phyloP scores from a whole-genome alignment of 345 rosid species.

The Citrus reticulata region DNA sequence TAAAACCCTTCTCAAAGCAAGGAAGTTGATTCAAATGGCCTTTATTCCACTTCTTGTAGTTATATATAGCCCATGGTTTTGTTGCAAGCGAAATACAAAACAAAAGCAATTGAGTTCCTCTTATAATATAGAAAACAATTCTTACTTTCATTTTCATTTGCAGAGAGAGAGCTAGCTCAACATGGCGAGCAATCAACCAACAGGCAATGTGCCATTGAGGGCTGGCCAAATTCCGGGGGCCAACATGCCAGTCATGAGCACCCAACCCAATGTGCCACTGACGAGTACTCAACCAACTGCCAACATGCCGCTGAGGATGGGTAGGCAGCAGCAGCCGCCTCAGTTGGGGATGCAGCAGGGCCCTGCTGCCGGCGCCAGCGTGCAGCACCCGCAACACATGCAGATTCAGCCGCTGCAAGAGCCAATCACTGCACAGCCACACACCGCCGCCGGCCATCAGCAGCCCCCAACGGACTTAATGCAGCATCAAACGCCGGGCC shows the following conservation, averaged over 20 bases:
- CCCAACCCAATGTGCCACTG: neutral
- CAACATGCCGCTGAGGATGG: neutral
- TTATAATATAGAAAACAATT: neutral
- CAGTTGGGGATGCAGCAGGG: neutral
- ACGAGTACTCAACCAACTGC: neutral
- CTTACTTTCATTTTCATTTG: neutral
- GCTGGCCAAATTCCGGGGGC: neutral
- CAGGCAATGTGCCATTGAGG: neutral
- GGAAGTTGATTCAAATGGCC: constrained; percentile 60
- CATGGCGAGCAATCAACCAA: neutral
- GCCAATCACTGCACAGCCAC: neutral
- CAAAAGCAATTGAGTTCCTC: constrained; percentile 7
- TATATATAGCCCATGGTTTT: constrained; percentile 14
- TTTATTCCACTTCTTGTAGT: constrained; percentile 29
- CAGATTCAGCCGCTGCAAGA: neutral
- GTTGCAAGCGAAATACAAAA: neutral
- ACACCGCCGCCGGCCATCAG: neutral
- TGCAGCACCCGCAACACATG: neutral
- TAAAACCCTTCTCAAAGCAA: constrained; percentile 60
- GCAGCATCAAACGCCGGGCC: neutral
- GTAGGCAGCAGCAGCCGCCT: neutral
- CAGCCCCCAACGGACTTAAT: neutral
- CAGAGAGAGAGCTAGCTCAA: neutral
- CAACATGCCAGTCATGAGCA: neutral
- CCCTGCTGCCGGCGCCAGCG: neutral